These are phyloP conservation scores for Elsinoe ampelina DNA, from an alignment of 2,329 filamentous ascomycete genomes.

Conservation along the genomic window DNA sequence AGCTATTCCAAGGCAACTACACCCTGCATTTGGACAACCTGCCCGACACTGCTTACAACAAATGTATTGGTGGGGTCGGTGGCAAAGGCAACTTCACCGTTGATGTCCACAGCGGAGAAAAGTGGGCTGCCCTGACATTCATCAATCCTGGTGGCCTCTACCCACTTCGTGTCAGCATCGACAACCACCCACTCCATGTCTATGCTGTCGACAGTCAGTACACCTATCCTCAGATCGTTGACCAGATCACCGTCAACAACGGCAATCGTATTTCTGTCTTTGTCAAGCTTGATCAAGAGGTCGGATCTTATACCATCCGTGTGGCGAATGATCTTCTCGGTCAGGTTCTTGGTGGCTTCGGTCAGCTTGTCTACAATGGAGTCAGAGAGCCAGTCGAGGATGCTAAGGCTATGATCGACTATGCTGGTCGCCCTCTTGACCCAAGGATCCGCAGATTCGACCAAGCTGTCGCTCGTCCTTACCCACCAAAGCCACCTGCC, in stretches of 20 bases:
- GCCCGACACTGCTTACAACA: constrained; percentile 24
- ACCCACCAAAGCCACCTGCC: constrained; percentile 15
- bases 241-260: constrained; percentile 41
- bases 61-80: constrained; percentile 41
- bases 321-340: constrained; percentile 40
- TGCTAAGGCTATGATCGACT: constrained; percentile 38
- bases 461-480: constrained; percentile 16
- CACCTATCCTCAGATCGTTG: constrained; percentile 43
- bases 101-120: constrained; percentile 20
- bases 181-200: constrained; percentile 9
- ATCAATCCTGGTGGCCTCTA: constrained; percentile 13
- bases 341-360: constrained; percentile 48
- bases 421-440: constrained; percentile 33
- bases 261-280: constrained; percentile 48
- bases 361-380: constrained; percentile 37
- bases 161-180: constrained; percentile 10
- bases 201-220: constrained; percentile 37
- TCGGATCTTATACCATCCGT: constrained; percentile 39
- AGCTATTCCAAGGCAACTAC: constrained; percentile 31
- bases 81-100: constrained; percentile 37
- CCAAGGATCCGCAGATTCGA: constrained; percentile 24
- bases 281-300: constrained; percentile 35
- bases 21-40: constrained; percentile 23
- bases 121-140: constrained; percentile 7
- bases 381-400: constrained; percentile 15